Conservation (phyloP, 2,329 filamentous ascomycete genomes). For the Elsinoe batatas region DNA sequence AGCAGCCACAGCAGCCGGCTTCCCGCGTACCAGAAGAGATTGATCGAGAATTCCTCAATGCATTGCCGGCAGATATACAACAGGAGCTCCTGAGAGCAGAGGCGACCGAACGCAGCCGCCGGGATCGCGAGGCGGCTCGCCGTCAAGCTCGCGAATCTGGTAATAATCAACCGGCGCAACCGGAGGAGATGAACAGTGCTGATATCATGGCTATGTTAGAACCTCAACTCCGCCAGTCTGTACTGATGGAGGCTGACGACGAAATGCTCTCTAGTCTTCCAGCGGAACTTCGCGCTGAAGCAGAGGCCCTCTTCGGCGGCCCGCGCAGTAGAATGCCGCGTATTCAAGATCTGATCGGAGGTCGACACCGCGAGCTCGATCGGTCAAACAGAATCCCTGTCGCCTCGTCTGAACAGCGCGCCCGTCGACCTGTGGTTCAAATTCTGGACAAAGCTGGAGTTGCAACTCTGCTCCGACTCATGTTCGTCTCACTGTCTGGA, state of each 20-base stretch:
- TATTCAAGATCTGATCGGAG: conserved; percentile 6
- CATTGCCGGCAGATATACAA: conserved; percentile 80
- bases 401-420: conserved; percentile 11
- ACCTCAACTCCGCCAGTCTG: conserved; percentile 70
- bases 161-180: conserved; percentile 42
- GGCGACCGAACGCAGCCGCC: conserved; percentile 74
- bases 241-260: conserved; percentile 85
- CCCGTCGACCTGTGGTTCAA: conserved; percentile 67
- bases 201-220: conserved; percentile 88
- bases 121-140: conserved; percentile 72
- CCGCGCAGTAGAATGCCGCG: conserved; percentile 26
- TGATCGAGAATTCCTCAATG: conserved; percentile 87
- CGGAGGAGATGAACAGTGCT: conserved; percentile 79
- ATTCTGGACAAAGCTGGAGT: conserved; percentile 96
- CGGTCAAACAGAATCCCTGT: conserved; percentile 15
- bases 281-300: conserved; percentile 76
- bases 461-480: conserved; percentile 89
- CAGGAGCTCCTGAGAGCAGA: conserved; percentile 87
- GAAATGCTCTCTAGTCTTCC: conserved; percentile 76
- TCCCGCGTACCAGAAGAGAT: conserved; percentile 59
- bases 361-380: conserved; percentile 1
- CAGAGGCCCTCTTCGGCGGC: conserved; percentile 56
- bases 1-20: conserved; percentile 54
- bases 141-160: conserved; percentile 50
- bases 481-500: conserved; percentile 92